Conservation (phyloP, 768 basidiomycete genomes). For the Naganishia friedmannii region DNA sequence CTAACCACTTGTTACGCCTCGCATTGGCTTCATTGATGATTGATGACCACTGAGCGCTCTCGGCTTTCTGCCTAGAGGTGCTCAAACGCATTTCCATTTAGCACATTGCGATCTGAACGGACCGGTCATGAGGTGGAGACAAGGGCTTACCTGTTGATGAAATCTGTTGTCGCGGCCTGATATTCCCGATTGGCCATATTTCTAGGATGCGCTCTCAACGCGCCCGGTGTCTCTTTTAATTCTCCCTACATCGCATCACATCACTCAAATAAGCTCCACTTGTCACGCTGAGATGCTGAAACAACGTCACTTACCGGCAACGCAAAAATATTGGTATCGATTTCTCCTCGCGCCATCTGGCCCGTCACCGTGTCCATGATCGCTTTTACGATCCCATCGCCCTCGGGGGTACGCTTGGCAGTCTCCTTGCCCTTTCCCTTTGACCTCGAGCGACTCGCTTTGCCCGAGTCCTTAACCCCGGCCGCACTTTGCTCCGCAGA, state of each 20-base stretch:
- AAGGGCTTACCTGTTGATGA: constrained; percentile 40
- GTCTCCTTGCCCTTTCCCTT: constrained; percentile 36
- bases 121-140: not conserved
- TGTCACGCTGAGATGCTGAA: not conserved
- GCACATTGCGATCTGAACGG: not conserved
- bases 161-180: constrained; percentile 36
- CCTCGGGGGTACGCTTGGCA: constrained; percentile 39
- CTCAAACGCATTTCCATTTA: not conserved
- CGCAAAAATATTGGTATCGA: constrained; percentile 47
- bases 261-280: not conserved
- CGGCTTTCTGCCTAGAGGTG: constrained; percentile 31
- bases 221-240: constrained; percentile 18
- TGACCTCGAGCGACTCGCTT: constrained; percentile 27
- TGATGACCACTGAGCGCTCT: constrained; percentile 39
- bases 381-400: constrained; percentile 43
- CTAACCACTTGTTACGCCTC: constrained; percentile 26
- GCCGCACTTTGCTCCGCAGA: constrained; percentile 26
- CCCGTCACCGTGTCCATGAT: constrained; percentile 48
- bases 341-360: constrained; percentile 39
- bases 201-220: constrained; percentile 43
- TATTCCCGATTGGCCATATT: constrained; percentile 44
- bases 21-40: constrained; percentile 36
- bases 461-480: not conserved
- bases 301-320: constrained; percentile 13
- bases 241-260: not conserved